Base-by-base conservation (phyloP, 371 early-diverging fungal genomes). In the Mucor plumbeus region DNA sequence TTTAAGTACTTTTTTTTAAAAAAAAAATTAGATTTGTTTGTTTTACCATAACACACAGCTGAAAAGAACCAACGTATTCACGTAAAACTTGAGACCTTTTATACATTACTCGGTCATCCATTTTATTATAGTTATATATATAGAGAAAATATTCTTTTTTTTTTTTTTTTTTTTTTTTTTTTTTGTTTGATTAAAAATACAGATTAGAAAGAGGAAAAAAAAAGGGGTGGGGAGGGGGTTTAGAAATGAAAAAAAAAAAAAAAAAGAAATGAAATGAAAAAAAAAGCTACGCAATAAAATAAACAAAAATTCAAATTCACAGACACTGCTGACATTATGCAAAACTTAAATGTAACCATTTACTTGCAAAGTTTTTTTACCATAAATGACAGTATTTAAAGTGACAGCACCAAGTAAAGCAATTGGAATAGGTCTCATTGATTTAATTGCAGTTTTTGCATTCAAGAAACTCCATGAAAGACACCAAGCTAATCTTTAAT, bases 391-490 rank as follows among this genome's bases (percentile, higher is more conserved):
- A 6, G 77, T 75, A 44, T 80, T 72, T 7, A 70, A 50, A 17
- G 75, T 63, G 7, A 78, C 78, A 14, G 71, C 64, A 13, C 69
- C 63, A 10, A 80, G 70, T 31, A 83, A 54, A 33, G 64, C 58
- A n/a, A 81, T 36, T 8, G 84, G 84, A 3, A 77, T 58, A 14
- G 84, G 84, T 19, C 68, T 72, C 58, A 66, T 68, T 1, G 81
- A 77, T 19, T 59, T 44, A 1, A 80, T 33, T 3, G 81, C 78
- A 13, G 43, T 65, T 56, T 75, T 69, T 11, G 78, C 74, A 69
- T 81, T 79, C 17, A 83, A 63, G 59, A 83, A 81, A 10, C 75
- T 36, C 84, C 84, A 83, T 14, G 79, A 77, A 17, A 83, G 59
- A 74, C 81, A 74, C 84, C 84, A 83, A 3, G 84, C 84, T 83